Conservation (phyloP, 106 monocot species). For the Dendrobium officinale region DNA sequence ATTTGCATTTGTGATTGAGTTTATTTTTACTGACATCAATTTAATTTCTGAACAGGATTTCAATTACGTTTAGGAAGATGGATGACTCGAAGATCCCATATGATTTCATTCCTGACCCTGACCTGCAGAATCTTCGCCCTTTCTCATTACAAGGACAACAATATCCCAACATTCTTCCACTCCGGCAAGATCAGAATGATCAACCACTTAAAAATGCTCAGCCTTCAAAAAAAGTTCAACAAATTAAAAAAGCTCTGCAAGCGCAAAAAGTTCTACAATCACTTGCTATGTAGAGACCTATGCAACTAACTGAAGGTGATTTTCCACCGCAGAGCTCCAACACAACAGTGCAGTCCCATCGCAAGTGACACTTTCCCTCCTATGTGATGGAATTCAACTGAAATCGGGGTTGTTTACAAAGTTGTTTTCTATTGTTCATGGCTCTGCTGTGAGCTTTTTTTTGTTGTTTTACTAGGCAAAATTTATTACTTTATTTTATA, state of each 20-base stretch:
- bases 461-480: background rate
- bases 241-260: background rate
- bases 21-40: background rate
- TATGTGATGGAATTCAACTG: background rate
- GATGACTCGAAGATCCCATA: slow-evolving; percentile 42
- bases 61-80: slow-evolving; percentile 68
- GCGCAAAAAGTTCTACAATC: background rate
- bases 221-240: no score
- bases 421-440: background rate
- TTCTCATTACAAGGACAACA: no score
- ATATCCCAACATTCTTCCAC: no score
- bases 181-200: no score
- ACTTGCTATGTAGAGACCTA: background rate
- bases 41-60: slow-evolving; percentile 33
- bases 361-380: background rate
- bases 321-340: background rate
- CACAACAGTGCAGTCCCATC: background rate
- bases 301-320: background rate
- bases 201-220: no score
- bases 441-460: background rate
- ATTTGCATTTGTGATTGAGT: background rate
- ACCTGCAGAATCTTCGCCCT: no score
- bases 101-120: no score
- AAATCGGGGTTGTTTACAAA: background rate
- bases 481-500: background rate